Percentiles rank a stretch among this genome's conserved stretches.
These are phyloP conservation scores for Backusella westeae DNA, from an alignment of 192 early-diverging fungal genomes.

Conservation along the genomic window DNA sequence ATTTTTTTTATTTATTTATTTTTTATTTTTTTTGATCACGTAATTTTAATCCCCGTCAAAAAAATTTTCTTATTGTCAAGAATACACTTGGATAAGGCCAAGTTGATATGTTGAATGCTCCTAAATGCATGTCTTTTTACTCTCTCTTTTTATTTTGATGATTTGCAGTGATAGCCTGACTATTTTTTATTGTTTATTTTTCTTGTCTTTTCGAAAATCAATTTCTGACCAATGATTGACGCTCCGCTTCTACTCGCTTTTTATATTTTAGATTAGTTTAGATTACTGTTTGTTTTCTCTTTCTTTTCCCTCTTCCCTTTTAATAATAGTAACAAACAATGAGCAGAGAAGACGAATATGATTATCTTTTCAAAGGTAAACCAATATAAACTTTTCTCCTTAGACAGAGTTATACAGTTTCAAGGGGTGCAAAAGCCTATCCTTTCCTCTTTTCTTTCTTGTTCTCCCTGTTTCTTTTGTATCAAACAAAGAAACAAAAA, in stretches of 20 bases:
- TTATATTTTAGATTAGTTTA: neutral
- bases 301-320: neutral
- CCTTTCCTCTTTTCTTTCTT: neutral
- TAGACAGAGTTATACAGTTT: neutral
- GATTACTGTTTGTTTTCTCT: neutral
- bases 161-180: neutral
- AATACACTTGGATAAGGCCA: neutral
- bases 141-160: no score
- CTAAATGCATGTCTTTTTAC: neutral
- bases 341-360: conserved; percentile 11
- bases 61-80: neutral
- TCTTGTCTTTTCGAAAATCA: no score
- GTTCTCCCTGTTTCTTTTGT: neutral
- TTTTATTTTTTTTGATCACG: neutral
- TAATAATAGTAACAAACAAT: neutral
- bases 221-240: neutral
- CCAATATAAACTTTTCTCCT: neutral
- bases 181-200: neutral
- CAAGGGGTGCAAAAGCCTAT: neutral
- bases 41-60: neutral
- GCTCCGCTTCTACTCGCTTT: neutral
- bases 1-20: neutral
- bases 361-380: conserved; percentile 18
- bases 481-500: neutral
- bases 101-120: neutral